These are phyloP conservation scores for Malassezia globosa DNA, from an alignment of 1,284 basidiomycete species.

Conservation along the genomic window DNA sequence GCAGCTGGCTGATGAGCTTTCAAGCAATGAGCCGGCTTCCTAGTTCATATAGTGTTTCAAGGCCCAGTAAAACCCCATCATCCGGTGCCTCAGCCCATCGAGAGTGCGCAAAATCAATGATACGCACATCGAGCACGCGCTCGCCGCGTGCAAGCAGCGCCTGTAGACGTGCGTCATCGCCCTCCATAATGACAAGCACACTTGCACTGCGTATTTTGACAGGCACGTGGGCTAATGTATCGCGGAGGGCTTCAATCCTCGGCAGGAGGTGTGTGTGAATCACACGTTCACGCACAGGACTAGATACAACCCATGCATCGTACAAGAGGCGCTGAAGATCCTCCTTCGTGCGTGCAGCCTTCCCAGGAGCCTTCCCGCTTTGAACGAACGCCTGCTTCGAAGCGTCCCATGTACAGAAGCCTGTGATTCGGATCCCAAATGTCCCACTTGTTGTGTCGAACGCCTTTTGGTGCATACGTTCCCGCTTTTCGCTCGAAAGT, in stretches of 20 bases:
- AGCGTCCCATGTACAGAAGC: constrained; percentile 8
- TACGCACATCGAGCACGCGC: constrained; percentile 4
- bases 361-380: constrained; percentile 13
- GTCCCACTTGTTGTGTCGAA: constrained; percentile 10
- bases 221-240: not conserved
- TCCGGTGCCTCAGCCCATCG: constrained; percentile 9
- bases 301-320: not conserved
- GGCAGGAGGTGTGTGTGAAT: constrained; percentile 1
- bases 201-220: constrained; percentile 10
- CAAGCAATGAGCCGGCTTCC: not conserved
- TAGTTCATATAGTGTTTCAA: constrained; percentile 8
- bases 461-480: constrained; percentile 16
- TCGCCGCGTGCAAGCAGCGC: not conserved
- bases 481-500: constrained; percentile 2
- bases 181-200: constrained; percentile 11
- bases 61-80: not conserved
- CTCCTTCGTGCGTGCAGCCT: constrained; percentile 2
- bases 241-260: not conserved
- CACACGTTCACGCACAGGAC: not conserved
- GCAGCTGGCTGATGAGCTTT: not conserved
- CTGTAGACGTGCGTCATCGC: not conserved
- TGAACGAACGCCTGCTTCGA: not conserved
- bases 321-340: constrained; percentile 1
- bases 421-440: constrained; percentile 11
- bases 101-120: constrained; percentile 17